Evolutionary conservation across 2,329 filamentous ascomycete genomes (phyloP).

Genomic region (Fragosphaeria purpurea): DNA sequence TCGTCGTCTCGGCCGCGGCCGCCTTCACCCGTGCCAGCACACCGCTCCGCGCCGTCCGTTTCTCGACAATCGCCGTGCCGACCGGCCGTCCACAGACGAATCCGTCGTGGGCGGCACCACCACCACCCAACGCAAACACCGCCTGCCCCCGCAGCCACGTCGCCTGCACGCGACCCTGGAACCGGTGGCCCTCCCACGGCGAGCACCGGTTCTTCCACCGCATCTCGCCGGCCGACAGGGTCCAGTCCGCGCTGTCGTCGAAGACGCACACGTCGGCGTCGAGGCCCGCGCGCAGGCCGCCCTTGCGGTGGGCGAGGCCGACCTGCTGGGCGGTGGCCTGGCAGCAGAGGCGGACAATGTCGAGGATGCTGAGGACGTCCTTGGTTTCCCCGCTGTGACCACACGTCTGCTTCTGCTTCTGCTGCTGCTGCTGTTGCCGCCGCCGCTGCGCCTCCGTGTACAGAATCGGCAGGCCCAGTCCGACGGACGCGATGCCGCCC

Average conservation of each 20-base stretch:
- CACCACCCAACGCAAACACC: constrained; percentile 59
- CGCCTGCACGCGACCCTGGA: constrained; percentile 70
- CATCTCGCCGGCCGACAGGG: constrained; percentile 68
- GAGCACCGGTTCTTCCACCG: constrained; percentile 89
- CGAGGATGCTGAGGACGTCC: constrained; percentile 45
- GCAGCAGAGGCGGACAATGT: constrained; percentile 79
- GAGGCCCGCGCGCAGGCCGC: constrained; percentile 68
- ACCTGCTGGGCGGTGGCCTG: constrained; percentile 82
- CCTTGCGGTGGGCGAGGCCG: constrained; percentile 71
- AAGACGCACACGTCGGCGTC: constrained; percentile 91
- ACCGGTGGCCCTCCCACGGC: constrained; percentile 73
- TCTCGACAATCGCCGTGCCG: constrained; percentile 40
- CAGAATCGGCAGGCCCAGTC: constrained; percentile 82
- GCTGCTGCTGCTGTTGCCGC: constrained; percentile 24
- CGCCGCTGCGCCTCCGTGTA: constrained; percentile 61
- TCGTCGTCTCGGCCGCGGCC: too few relatives aligned
- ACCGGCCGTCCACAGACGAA: constrained; percentile 39
- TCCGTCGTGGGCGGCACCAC: constrained; percentile 26
- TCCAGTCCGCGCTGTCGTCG: constrained; percentile 72
- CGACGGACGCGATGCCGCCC: constrained; percentile 93
- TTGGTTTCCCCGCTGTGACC: not conserved
- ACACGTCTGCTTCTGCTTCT: constrained; percentile 2
- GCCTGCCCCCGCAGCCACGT: constrained; percentile 73
- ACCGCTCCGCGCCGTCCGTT: constrained; percentile 1
- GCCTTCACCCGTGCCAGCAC: too few relatives aligned